Conservation (phyloP, 495 filamentous ascomycete species). For the Wilcoxina mikolae region DNA sequence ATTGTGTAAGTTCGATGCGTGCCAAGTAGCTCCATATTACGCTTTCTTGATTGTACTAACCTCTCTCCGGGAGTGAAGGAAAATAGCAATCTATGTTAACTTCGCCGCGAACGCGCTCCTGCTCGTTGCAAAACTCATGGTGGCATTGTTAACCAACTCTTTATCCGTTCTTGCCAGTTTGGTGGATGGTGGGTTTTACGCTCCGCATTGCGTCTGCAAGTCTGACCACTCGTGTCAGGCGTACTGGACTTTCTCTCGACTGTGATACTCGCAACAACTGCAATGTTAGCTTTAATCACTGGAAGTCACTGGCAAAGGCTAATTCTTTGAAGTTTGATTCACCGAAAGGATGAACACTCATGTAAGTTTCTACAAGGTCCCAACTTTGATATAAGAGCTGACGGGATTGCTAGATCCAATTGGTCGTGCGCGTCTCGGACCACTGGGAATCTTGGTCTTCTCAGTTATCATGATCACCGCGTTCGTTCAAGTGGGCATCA, state of each 20-base stretch:
- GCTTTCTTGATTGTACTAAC: slow-evolving; percentile 36
- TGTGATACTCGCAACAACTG: slow-evolving; percentile 72
- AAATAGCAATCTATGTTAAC: slow-evolving; percentile 72
- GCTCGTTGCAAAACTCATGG: slow-evolving; percentile 63
- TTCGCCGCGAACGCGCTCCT: slow-evolving; percentile 68
- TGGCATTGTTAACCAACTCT: slow-evolving; percentile 62
- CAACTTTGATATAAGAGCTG: slow-evolving; percentile 6
- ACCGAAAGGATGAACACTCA: not conserved
- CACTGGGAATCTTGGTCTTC: slow-evolving; percentile 66
- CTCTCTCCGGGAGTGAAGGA: slow-evolving; percentile 33
- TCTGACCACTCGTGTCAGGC: slow-evolving; percentile 30
- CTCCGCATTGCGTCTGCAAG: not conserved
- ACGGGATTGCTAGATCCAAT: slow-evolving; percentile 80
- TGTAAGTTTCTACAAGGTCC: not conserved
- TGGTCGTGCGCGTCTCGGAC: slow-evolving; percentile 60
- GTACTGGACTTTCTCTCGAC: slow-evolving; percentile 78
- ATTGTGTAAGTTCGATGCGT: slow-evolving; percentile 11
- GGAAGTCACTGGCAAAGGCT: not conserved
- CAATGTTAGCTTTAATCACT: slow-evolving; percentile 28
- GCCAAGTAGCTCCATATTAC: slow-evolving; percentile 10
- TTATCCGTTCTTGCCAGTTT: slow-evolving; percentile 78
- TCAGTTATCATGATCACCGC: slow-evolving; percentile 75
- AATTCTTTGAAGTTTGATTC: not conserved
- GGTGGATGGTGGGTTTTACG: slow-evolving; percentile 42
- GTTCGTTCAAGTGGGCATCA: slow-evolving; percentile 68